These are phyloP conservation scores for Peterozyma toletana DNA, from an alignment of 805 yeast genomes.

Conservation along the genomic window DNA sequence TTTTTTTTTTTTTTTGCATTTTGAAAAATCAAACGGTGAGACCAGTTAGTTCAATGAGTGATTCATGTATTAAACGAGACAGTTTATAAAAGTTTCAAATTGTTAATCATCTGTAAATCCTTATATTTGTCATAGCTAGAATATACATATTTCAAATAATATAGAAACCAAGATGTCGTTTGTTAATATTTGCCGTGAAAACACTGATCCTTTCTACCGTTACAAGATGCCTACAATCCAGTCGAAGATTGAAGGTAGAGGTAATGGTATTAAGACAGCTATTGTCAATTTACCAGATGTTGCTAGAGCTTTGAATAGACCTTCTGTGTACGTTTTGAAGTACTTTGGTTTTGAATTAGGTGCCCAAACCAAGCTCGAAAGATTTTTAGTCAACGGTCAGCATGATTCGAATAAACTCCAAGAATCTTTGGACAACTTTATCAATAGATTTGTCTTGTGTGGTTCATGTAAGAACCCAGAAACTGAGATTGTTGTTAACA, in stretches of 20 bases:
- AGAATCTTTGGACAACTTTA: slow-evolving; percentile 91
- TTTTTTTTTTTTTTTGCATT: too few relatives aligned
- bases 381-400: slow-evolving; percentile 89
- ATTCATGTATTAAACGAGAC: too few relatives aligned
- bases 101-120: neutral
- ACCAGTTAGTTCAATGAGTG: too few relatives aligned
- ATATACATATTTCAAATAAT: neutral
- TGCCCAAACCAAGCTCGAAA: slow-evolving; percentile 88
- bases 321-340: slow-evolving; percentile 86
- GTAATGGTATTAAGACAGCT: slow-evolving; percentile 98
- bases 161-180: slow-evolving; percentile 52
- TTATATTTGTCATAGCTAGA: neutral
- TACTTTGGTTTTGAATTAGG: slow-evolving; percentile 96
- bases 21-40: too few relatives aligned
- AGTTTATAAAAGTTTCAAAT: neutral
- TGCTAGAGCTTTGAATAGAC: slow-evolving; percentile 90
- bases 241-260: slow-evolving; percentile 97
- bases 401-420: slow-evolving; percentile 88
- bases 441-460: slow-evolving; percentile 87
- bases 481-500: slow-evolving; percentile 80
- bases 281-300: slow-evolving; percentile 87
- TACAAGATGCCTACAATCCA: slow-evolving; percentile 98
- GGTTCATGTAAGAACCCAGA: slow-evolving; percentile 96
- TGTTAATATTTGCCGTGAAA: slow-evolving; percentile 93
- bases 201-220: slow-evolving; percentile 97